Evolutionary conservation across 1,139 yeast genomes (phyloP), one percentile per base, ranked within the genome.

Genomic region (Torulaspora globosa): DNA sequence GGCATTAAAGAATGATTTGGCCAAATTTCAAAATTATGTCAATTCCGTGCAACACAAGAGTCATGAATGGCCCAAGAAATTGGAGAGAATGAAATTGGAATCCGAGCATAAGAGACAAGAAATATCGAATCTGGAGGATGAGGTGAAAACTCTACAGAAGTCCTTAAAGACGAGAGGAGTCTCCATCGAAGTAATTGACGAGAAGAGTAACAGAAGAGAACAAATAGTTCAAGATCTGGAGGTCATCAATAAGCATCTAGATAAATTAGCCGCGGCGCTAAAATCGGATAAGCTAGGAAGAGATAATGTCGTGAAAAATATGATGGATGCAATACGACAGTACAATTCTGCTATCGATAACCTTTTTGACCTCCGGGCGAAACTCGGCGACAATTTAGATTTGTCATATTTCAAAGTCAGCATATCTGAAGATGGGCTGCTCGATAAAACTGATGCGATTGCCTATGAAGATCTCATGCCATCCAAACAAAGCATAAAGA

Each of bases 1-100:
- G 47, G 88, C 88, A 0, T 68, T 89, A 47, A 84, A 83, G 55
- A 78, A 80, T 48, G 97, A 89, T 66, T 71, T 84, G 36, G 70
- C 72, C 39, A 84, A 84, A 62, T 84, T 86, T 60, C 75, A 79
- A 56, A 83, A 80, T 15, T 86, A 84, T 59, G 80, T 85, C 41
- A 80, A 79, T 40, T 73, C 80, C 9, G 81, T 85, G 77, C 79
- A 82, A 53, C 69, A 72, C 28, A 72, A 87, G 48, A 83, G 82
- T 57, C 59, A 67, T 5, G 82, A 80, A 60, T 84, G 95, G 94
- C 71, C 75, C 2, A 69, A 70, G 24, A 75, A 79, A 34, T 62
- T 84, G 44, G 71, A 72, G 19, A 79, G 79, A 54, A 75, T 84
- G 47, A 70, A 72, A 28, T 67, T 65, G 9, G 94, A 84, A 59